These are phyloP conservation scores for Chaetomiaceae sp. DNA, from an alignment of 2,329 filamentous ascomycete species.

Conservation along the genomic window DNA sequence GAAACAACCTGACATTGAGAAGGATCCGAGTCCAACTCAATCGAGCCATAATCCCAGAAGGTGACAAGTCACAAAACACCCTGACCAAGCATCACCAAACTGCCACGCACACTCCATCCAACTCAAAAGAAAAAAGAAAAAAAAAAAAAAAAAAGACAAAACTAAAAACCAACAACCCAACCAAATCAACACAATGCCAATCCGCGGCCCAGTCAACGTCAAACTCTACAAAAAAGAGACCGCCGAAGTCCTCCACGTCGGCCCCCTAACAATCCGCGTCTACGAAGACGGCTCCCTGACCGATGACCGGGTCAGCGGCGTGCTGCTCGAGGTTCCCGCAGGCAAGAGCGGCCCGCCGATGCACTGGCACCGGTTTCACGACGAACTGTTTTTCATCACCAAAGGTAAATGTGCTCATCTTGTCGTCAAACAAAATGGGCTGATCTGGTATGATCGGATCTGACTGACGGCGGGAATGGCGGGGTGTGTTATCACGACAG, in stretches of 20 bases:
- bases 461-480: not conserved
- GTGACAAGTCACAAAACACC: too few relatives aligned
- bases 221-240: constrained; percentile 29
- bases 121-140: not conserved
- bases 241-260: constrained; percentile 30
- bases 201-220: constrained; percentile 31
- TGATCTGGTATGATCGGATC: too few relatives aligned
- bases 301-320: constrained; percentile 32
- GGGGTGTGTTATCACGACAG: constrained; percentile 12
- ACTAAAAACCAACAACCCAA: not conserved
- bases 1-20: too few relatives aligned
- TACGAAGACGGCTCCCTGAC: constrained; percentile 34
- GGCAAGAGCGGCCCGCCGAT: constrained; percentile 33
- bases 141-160: too few relatives aligned
- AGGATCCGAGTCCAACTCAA: too few relatives aligned
- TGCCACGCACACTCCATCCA: too few relatives aligned
- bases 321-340: constrained; percentile 31
- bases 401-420: too few relatives aligned
- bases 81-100: too few relatives aligned
- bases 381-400: constrained; percentile 34
- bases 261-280: constrained; percentile 33
- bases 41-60: too few relatives aligned
- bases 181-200: constrained; percentile 26
- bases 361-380: constrained; percentile 37
- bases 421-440: too few relatives aligned